Evolutionary conservation across 164 flowering plant species (phyloP), one percentile per base, ranked within the genome.

Genomic region (Buxus sempervirens): DNA sequence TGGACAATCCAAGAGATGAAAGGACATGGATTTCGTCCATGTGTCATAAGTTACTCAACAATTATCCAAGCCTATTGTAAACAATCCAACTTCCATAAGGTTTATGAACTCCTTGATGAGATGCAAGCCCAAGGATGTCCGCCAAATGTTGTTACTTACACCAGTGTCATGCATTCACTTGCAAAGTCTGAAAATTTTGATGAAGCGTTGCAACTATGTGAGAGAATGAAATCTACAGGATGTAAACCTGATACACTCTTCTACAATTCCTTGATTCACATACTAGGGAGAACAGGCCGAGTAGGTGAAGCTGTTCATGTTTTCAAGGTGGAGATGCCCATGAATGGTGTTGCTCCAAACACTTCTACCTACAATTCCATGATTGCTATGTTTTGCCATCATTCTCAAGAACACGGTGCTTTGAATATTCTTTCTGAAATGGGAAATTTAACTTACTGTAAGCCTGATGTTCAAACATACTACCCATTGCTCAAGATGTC

Each of bases 1-100:
- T 92, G 97, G 96, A 86, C 95, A 6, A 77, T 91, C 57, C 84
- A 90, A 66, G 97, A 92, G 62, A 92, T 92, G 96, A 90, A 84
- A 62, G 97, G 96, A 0, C 71, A 74, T 55, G 96, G 96, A 5
- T 81, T 72, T 71, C 73, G 48, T 38, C 96, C 97, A 58, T 87
- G 86, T 71, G 94, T 85, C 25, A 88, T 90, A 16, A 92, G 90
- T 76, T 90, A 88, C 77, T 85, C 96, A 6, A 92, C 86, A 9
- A 87, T 92, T 53, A 78, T 92, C 48, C 80, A 81, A 54, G 84
- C 80, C 57, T 82, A 86, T 63, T 92, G 96, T 65, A 77, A 71
- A 5, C 83, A 76, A 32, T 62, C 24, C 64, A 77, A 86, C 56
- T 88, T 83, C 58, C 26, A 25, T 10, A 84, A 80, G 78, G 94